A percentile compares a stretch with the other conserved stretches of the same genome.
These are phyloP conservation scores for Trichosporon sp. DNA, from an alignment of 1,284 basidiomycete genomes.

Conservation along the genomic window DNA sequence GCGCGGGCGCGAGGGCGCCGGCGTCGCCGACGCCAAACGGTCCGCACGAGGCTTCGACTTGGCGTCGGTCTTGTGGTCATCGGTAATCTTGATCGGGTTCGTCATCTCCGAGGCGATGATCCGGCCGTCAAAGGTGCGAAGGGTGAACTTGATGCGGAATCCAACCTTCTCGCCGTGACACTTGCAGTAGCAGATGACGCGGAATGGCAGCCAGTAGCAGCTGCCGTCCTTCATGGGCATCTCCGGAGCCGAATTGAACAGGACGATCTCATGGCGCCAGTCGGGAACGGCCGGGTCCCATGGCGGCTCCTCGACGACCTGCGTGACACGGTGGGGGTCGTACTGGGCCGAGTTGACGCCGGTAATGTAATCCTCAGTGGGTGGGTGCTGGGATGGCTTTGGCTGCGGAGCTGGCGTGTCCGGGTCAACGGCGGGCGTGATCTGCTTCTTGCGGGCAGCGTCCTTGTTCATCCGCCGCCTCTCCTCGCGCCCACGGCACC, in stretches of 20 bases:
- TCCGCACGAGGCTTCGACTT: conserved; percentile 45
- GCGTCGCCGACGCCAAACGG: conserved; percentile 29
- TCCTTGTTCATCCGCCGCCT: conserved; percentile 53
- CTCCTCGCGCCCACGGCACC: conserved; percentile 81
- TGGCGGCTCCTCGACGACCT: conserved; percentile 50
- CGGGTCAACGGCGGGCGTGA: conserved; percentile 40
- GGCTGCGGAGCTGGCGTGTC: conserved; percentile 29
- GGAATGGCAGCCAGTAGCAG: conserved; percentile 77
- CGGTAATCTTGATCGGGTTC: conserved; percentile 97
- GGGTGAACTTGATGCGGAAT: conserved; percentile 86
- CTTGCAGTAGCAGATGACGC: conserved; percentile 98
- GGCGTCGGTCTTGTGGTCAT: conserved; percentile 88
- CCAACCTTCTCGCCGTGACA: conserved; percentile 98
- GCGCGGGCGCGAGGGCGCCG: conserved; percentile 35
- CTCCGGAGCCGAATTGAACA: conserved; percentile 94
- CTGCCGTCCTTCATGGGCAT: conserved; percentile 88
- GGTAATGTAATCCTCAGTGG: conserved; percentile 47
- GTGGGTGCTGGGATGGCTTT: conserved; percentile 32
- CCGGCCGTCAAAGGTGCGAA: conserved; percentile 78
- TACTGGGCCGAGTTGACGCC: conserved; percentile 49
- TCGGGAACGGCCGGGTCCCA: conserved; percentile 49
- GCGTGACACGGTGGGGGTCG: conserved; percentile 44
- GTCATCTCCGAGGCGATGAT: conserved; percentile 82
- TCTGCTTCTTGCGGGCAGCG: conserved; percentile 46
- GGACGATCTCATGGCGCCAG: conserved; percentile 70